Base-by-base conservation (phyloP, 2,329 filamentous ascomycete species). In the Domatiomyces globalis region DNA sequence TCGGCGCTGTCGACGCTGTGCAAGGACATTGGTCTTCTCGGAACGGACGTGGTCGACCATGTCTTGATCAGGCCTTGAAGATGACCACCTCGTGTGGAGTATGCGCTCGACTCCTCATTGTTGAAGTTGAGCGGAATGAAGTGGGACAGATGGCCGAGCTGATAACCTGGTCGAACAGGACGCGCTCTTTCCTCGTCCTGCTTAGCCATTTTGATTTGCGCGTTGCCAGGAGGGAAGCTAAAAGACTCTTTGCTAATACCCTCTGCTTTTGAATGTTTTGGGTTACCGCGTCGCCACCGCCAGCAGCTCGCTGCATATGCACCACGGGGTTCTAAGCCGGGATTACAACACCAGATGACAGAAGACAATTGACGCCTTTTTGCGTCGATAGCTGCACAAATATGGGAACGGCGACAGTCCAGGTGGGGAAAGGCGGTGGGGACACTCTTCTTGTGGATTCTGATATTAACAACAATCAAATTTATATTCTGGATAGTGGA, bases 71-170 rank as follows among this genome's bases (percentile, higher is more conserved):
- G 54, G 1, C 58, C 58, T 2, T 64, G 61, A 12, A 69, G 56
- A 29, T 62, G 64, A 51, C 69, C 67, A n/a, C 67, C 67, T 9
- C 68, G 63, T 1, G 67, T 68, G 6, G 66, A 65, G 12, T 69
- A 58, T 29, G 68, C 62, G 42, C 65, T 63, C n/a, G 59, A 58
- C 45, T 65, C 62, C 0, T 62, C 60, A 43, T 67, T 63, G 33
- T 39, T 39, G 33, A 39, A 39, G n/a, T 66, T 61, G 18, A 64
- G 52, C n/a, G 61, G 60, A 15, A 64, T 57, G 51, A 64, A 63
- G 42, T 51, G 51, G 8, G 54, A 54, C 10, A 61, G 54, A 6
- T 49, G 51, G 39, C 57, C 52, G 19, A 60, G 48, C 12, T 51
- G 56, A 42, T 60, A 61, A 10, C 33, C 12, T 2, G 33, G 33